Conservation (phyloP, 2,329 filamentous ascomycete species). For the Cordyceps sp. region DNA sequence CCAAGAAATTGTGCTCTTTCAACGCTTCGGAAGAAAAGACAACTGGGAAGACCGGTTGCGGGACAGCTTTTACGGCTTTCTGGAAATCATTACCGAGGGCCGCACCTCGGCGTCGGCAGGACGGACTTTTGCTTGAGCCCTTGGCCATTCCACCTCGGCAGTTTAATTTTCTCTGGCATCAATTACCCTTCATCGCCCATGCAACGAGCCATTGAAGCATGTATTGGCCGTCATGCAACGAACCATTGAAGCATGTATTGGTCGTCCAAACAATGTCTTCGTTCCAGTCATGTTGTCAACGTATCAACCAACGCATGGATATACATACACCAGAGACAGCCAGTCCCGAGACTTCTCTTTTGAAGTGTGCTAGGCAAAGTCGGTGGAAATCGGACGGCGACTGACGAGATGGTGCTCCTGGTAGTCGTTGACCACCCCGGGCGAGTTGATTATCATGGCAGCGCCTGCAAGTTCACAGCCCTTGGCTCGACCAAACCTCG, state of each 20-base stretch:
- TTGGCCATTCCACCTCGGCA: background rate
- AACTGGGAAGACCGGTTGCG: background rate
- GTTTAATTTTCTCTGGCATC: background rate
- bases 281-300: background rate
- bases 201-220: no score
- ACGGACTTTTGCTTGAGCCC: background rate
- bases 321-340: background rate
- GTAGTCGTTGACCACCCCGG: background rate
- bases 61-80: background rate
- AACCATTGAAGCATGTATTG: no score
- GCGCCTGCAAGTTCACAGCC: background rate
- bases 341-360: background rate
- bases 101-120: background rate
- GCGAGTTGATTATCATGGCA: background rate
- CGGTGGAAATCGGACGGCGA: background rate
- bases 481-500: background rate
- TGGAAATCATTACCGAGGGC: background rate
- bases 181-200: background rate
- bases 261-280: background rate
- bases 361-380: background rate
- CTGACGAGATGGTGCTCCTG: background rate
- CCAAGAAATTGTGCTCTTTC: background rate
- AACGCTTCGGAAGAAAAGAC: background rate
- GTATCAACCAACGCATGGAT: no score
- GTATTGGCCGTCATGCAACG: no score